Evolutionary conservation across 2,329 filamentous ascomycete species (phyloP).

Genomic region (Berkeleyomyces rouxiae): DNA sequence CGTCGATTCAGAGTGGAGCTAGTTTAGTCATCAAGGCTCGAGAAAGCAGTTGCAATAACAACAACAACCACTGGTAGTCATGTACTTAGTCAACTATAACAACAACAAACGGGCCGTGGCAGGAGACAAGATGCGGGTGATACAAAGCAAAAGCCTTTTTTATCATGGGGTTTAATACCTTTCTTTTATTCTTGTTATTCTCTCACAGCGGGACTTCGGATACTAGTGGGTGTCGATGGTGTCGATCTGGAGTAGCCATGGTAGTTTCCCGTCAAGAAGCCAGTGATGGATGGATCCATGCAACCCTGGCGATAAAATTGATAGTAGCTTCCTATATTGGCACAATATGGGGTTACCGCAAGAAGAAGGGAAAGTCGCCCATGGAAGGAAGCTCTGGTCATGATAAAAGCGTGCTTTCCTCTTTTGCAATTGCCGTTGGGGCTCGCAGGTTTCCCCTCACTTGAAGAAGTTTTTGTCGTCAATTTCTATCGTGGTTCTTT

Average conservation of each 20-base stretch:
- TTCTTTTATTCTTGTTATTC: background rate
- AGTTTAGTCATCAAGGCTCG: background rate
- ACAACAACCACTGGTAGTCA: background rate
- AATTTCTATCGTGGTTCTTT: background rate
- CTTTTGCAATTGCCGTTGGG: background rate
- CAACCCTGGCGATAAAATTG: background rate
- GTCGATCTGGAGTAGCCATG: background rate
- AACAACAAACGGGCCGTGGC: background rate
- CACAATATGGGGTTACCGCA: background rate
- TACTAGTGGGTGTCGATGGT: background rate
- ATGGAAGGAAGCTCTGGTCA: background rate
- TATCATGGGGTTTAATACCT: background rate
- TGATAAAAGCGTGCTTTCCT: background rate
- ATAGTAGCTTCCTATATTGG: background rate
- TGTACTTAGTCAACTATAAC: background rate
- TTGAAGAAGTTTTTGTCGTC: background rate
- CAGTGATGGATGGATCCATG: background rate
- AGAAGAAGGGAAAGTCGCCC: background rate
- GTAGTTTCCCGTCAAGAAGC: background rate
- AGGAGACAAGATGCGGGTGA: background rate
- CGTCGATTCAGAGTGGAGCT: background rate
- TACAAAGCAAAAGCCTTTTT: background rate
- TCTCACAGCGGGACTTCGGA: background rate
- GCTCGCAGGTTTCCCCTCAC: background rate
- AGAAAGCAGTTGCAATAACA: background rate